Evolutionary conservation across 352 stramenopile species (phyloP).

Genomic region (Phytophthora colocasiae): DNA sequence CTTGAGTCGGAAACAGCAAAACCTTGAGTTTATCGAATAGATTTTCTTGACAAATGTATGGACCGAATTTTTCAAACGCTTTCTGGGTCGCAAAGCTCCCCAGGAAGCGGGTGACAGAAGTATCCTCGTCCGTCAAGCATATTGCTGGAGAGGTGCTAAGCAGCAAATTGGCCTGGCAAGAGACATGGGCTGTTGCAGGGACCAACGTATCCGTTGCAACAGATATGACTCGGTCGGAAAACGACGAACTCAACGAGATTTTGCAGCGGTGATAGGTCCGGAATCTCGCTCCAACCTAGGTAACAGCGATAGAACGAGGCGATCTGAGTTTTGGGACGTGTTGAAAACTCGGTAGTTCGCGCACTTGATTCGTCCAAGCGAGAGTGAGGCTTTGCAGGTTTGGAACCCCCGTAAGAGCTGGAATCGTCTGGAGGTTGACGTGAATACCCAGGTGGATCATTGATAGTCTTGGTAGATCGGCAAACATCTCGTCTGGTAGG

Average conservation of each 20-base stretch:
- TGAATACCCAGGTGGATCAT: constrained; percentile 12
- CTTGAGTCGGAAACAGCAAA: constrained; percentile 2
- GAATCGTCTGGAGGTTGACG: not conserved
- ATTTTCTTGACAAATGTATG: constrained; percentile 11
- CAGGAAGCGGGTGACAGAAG: constrained; percentile 1
- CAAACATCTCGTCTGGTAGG: constrained; percentile 5
- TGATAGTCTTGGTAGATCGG: constrained; percentile 7
- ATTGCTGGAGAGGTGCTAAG: constrained; percentile 1
- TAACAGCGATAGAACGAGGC: constrained; percentile 21
- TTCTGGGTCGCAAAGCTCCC: constrained; percentile 8
- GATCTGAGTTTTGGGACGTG: constrained; percentile 15
- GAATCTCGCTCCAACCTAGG: constrained; percentile 16
- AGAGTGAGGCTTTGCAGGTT: constrained; percentile 18
- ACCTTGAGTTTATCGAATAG: constrained; percentile 7
- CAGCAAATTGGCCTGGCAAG: constrained; percentile 18
- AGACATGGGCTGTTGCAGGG: constrained; percentile 24
- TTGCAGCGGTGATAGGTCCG: constrained; percentile 23
- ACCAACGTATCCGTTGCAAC: constrained; percentile 47
- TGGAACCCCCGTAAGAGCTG: constrained; percentile 3
- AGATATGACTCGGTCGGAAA: constrained; percentile 18
- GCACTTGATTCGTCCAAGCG: constrained; percentile 26
- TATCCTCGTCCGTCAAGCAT: constrained; percentile 12
- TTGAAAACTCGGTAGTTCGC: constrained; percentile 24
- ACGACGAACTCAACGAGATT: constrained; percentile 27
- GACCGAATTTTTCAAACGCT: constrained; percentile 15